phyloP scores from a whole-genome alignment of 257 asterid genomes.

The Nicotiana tabacum region DNA sequence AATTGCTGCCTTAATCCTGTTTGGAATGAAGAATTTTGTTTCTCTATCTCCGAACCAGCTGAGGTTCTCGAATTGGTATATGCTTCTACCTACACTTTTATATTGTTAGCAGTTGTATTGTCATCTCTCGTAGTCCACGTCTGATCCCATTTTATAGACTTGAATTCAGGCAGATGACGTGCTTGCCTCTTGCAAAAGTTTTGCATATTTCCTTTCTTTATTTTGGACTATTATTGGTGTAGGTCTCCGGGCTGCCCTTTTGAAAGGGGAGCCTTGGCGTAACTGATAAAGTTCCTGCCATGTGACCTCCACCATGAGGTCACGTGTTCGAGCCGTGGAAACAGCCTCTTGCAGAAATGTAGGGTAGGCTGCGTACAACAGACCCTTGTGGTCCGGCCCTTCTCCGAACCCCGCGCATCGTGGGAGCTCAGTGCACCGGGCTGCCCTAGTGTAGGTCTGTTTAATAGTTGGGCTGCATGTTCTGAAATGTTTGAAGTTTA shows the following conservation, averaged over 20 bases:
- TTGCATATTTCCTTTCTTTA: not conserved
- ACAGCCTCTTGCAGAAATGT: no score
- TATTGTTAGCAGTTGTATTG: not conserved
- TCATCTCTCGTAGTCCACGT: not conserved
- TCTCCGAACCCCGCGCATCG: no score
- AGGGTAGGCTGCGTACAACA: no score
- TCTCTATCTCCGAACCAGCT: slow-evolving; percentile 34
- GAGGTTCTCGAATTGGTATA: slow-evolving; percentile 36
- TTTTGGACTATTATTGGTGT: not conserved
- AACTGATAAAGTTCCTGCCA: no score
- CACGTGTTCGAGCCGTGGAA: no score
- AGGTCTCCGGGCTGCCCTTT: not conserved
- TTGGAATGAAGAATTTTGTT: slow-evolving; percentile 48
- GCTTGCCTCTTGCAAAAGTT: not conserved
- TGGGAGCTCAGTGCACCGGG: no score
- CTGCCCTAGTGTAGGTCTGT: not conserved
- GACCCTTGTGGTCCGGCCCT: no score
- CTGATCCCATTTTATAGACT: not conserved
- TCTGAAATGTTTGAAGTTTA: not conserved
- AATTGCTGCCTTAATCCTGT: slow-evolving; percentile 42
- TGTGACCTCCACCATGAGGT: no score
- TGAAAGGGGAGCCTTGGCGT: no score
- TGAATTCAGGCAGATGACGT: not conserved
- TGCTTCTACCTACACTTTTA: not conserved
- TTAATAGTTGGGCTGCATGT: not conserved